These are phyloP conservation scores for Desmodesmus armatus DNA, from an alignment of 139 green algal species.

Conservation along the genomic window DNA sequence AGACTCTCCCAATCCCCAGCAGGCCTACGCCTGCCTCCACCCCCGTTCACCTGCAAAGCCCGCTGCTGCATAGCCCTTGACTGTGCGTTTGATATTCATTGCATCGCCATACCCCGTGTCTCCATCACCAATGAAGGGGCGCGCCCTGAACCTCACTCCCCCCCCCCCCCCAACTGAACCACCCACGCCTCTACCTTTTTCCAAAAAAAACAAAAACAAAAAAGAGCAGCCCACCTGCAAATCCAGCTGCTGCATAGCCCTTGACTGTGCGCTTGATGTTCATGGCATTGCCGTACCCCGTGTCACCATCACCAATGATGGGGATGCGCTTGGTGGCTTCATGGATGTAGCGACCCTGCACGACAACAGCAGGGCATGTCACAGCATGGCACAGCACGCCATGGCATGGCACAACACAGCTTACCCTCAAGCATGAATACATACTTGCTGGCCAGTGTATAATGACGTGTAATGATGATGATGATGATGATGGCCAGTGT, in stretches of 20 bases:
- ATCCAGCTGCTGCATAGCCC: slow-evolving; percentile 83
- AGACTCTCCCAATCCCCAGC: too few relatives aligned
- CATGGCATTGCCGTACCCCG: slow-evolving; percentile 94
- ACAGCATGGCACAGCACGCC: neutral
- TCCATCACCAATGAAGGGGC: slow-evolving; percentile 95
- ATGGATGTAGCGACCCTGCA: slow-evolving; percentile 67
- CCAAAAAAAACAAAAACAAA: too few relatives aligned
- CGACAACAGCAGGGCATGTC: neutral
- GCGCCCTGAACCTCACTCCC: too few relatives aligned
- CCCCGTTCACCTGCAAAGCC: too few relatives aligned
- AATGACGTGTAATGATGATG: neutral
- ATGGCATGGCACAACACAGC: neutral
- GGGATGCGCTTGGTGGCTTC: slow-evolving; percentile 84
- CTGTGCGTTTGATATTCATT: slow-evolving; percentile 95
- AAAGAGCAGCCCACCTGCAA: too few relatives aligned
- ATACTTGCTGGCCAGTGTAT: neutral
- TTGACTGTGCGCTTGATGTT: slow-evolving; percentile 95
- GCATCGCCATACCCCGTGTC: slow-evolving; percentile 97
- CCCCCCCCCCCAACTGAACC: too few relatives aligned
- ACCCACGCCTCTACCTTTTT: too few relatives aligned
- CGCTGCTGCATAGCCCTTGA: slow-evolving; percentile 85
- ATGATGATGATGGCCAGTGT: too few relatives aligned
- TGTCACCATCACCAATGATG: slow-evolving; percentile 98
- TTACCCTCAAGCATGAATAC: neutral
- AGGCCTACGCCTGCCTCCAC: too few relatives aligned